A percentile compares a stretch with the other conserved stretches of the same genome.
These are phyloP conservation scores for Eimeria praecox DNA, from an alignment of 169 alveolate genomes.

Conservation along the genomic window DNA sequence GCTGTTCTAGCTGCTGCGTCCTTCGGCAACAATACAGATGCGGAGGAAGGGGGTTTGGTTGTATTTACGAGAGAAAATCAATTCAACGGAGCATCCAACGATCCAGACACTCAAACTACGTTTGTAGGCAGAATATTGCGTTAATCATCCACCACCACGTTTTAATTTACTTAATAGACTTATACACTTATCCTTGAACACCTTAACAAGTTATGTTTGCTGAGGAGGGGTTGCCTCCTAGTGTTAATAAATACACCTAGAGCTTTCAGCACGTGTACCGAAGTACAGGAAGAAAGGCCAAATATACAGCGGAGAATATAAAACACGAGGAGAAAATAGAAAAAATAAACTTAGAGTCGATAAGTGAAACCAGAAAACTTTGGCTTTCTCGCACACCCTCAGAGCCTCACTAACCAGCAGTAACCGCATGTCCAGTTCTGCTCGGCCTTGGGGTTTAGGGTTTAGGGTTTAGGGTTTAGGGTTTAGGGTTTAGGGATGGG, in stretches of 20 bases:
- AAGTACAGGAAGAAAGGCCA: background rate
- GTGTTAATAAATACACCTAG: background rate
- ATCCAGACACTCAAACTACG: conserved; percentile 57
- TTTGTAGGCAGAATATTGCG: background rate
- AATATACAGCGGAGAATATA: background rate
- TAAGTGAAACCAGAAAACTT: no score
- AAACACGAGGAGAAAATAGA: background rate
- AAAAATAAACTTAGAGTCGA: background rate
- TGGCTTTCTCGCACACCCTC: background rate
- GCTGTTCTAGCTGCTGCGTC: conserved; percentile 65
- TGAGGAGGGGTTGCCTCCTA: background rate
- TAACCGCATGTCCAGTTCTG: background rate
- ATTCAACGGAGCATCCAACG: background rate
- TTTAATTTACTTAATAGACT: no score
- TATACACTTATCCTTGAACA: background rate
- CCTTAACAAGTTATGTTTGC: background rate
- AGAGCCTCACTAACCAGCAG: no score
- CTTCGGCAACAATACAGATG: conserved; percentile 44
- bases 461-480: background rate
- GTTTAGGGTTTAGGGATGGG: background rate
- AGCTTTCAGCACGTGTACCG: no score
- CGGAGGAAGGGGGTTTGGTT: conserved; percentile 14
- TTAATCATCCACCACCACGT: background rate
- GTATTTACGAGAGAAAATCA: conserved; percentile 26
- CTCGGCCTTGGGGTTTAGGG: background rate